Conservation (phyloP, 768 basidiomycete genomes). For the Porpolomopsis calyptriformis region DNA sequence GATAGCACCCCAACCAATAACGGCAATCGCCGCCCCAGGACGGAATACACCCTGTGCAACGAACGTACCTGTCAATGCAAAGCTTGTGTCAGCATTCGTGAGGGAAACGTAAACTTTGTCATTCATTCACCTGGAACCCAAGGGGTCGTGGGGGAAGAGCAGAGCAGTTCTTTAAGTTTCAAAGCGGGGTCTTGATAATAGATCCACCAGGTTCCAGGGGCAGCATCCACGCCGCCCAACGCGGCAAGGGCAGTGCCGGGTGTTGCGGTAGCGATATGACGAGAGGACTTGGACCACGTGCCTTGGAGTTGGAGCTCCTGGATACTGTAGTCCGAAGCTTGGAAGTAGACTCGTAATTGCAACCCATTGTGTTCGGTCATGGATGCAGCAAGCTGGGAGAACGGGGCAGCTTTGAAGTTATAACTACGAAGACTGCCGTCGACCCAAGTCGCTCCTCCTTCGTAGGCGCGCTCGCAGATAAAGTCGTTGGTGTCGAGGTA, state of each 20-base stretch:
- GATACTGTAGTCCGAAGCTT: background rate
- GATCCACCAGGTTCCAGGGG: background rate
- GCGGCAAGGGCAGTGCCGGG: background rate
- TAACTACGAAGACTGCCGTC: background rate
- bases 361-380: background rate
- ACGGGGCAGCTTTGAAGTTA: background rate
- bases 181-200: background rate
- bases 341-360: background rate
- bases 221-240: background rate
- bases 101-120: too few relatives aligned
- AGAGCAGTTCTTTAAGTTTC: background rate
- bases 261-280: background rate
- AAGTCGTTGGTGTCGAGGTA: background rate
- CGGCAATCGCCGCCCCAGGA: background rate
- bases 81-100: too few relatives aligned
- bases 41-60: background rate
- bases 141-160: background rate
- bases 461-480: background rate
- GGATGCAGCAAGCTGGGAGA: background rate
- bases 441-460: background rate
- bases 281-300: background rate
- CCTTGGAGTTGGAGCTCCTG: background rate
- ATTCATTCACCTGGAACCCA: background rate
- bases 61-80: background rate
- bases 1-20: background rate